A percentile compares a stretch with the other conserved stretches of the same genome.
These are phyloP conservation scores for Coprinopsis marcescibilis DNA, from an alignment of 768 basidiomycete species.

Conservation along the genomic window DNA sequence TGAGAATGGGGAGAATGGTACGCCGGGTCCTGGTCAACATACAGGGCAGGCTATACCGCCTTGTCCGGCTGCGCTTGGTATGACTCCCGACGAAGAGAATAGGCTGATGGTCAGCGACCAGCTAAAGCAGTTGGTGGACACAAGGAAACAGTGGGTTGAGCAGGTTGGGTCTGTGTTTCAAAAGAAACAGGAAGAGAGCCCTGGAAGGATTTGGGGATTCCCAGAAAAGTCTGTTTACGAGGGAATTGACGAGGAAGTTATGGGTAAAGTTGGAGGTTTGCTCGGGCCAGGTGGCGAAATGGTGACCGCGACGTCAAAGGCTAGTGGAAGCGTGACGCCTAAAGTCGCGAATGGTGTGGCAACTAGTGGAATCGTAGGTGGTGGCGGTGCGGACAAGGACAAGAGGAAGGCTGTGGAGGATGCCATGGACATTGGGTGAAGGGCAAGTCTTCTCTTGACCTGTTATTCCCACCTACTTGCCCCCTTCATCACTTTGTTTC, in stretches of 20 bases:
- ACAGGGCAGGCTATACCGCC: slow-evolving; percentile 54
- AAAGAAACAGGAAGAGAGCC: slow-evolving; percentile 56
- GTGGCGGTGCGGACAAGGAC: slow-evolving; percentile 34
- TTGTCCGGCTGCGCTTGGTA: slow-evolving; percentile 66
- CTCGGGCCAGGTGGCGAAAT: slow-evolving; percentile 7
- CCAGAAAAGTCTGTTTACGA: slow-evolving; percentile 71
- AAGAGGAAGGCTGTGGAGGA: slow-evolving; percentile 48
- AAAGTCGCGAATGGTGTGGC: slow-evolving; percentile 19
- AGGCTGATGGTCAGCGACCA: slow-evolving; percentile 59
- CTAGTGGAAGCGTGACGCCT: slow-evolving; percentile 1
- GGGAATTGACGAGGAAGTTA: slow-evolving; percentile 65
- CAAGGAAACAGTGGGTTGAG: slow-evolving; percentile 74
- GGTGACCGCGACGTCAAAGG: background rate
- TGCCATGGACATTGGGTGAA: slow-evolving; percentile 66
- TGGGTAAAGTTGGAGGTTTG: slow-evolving; percentile 26
- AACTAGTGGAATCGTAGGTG: too few relatives aligned
- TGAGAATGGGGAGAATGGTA: slow-evolving; percentile 25
- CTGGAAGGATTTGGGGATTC: slow-evolving; percentile 74
- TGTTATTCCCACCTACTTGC: slow-evolving; percentile 14
- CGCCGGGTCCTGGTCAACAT: slow-evolving; percentile 26
- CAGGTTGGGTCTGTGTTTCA: slow-evolving; percentile 72
- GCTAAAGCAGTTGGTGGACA: slow-evolving; percentile 66
- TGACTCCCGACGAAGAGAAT: slow-evolving; percentile 64
- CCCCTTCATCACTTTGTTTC: too few relatives aligned
- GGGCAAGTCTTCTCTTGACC: slow-evolving; percentile 18